Conservation (phyloP, 805 yeast species). For the Metschnikowia chrysomelidarum region DNA sequence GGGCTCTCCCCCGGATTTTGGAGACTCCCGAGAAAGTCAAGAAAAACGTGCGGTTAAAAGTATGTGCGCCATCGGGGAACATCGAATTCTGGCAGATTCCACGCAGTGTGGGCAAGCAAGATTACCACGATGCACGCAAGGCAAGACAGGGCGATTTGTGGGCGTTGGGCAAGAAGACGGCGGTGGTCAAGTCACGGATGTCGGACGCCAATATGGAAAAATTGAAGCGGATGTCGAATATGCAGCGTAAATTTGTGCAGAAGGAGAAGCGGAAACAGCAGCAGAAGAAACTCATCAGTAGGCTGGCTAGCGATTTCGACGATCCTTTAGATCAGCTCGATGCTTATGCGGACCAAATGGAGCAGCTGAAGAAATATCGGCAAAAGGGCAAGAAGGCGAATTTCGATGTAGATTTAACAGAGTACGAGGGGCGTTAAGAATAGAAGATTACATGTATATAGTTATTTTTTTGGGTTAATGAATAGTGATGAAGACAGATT, state of each 20-base stretch:
- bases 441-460: too few relatives aligned
- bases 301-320: conserved; percentile 16
- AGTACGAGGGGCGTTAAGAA: conserved; percentile 18
- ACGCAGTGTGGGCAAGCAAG: conserved; percentile 67
- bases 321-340: conserved; percentile 18
- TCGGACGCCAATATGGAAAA: conserved; percentile 31
- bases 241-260: conserved; percentile 35
- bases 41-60: conserved; percentile 75
- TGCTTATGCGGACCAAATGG: conserved; percentile 27
- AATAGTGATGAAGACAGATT: too few relatives aligned
- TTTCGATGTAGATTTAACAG: conserved; percentile 22
- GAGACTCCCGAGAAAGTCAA: conserved; percentile 72
- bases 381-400: conserved; percentile 29
- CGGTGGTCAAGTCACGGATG: conserved; percentile 29
- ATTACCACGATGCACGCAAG: conserved; percentile 89
- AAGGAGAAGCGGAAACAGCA: conserved; percentile 20
- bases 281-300: conserved; percentile 18
- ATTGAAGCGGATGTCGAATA: conserved; percentile 35
- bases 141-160: conserved; percentile 82
- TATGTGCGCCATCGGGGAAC: conserved; percentile 77
- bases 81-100: conserved; percentile 88
- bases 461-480: too few relatives aligned
- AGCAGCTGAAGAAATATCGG: conserved; percentile 31
- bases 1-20: conserved; percentile 74
- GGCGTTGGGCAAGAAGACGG: conserved; percentile 50